Evolutionary conservation across 768 basidiomycete genomes (phyloP).

Genomic region (Rossbeevera mucosa): DNA sequence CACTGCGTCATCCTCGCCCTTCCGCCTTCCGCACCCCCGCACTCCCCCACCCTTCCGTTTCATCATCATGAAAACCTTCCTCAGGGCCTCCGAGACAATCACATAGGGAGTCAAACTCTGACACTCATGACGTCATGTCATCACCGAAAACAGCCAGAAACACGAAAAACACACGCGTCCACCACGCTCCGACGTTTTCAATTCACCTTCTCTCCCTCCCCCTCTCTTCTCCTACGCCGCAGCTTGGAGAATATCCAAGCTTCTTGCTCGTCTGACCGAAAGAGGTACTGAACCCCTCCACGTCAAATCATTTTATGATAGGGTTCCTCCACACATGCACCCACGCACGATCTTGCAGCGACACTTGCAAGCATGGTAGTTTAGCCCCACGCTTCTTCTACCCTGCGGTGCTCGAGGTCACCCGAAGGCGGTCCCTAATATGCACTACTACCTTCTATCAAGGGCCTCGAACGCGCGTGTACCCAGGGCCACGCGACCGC

Average conservation of each 20-base stretch:
- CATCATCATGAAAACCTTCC: slow-evolving; percentile 9
- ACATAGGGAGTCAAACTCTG: neutral
- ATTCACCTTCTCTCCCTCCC: neutral
- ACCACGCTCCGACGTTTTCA: slow-evolving; percentile 14
- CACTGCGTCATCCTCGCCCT: slow-evolving; percentile 21
- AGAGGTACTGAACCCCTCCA: neutral
- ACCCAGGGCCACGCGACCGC: slow-evolving; percentile 6
- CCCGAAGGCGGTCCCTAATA: slow-evolving; percentile 1
- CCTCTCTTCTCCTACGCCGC: neutral
- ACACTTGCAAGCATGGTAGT: neutral
- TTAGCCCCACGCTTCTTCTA: slow-evolving; percentile 5
- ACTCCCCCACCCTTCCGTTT: slow-evolving; percentile 14
- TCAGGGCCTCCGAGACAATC: slow-evolving; percentile 16
- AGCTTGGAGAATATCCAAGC: neutral
- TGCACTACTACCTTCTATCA: neutral
- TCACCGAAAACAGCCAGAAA: slow-evolving; percentile 9
- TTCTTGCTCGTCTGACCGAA: neutral
- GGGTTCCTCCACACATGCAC: neutral
- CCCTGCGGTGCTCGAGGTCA: slow-evolving; percentile 1
- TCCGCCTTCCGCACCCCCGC: slow-evolving; percentile 13
- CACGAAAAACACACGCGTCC: slow-evolving; percentile 23
- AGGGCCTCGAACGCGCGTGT: slow-evolving; percentile 12
- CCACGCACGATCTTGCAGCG: neutral
- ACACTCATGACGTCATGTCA: slow-evolving; percentile 19
- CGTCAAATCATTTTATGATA: neutral